Base-by-base conservation (phyloP, 192 early-diverging fungal genomes). In the Podila verticillata region DNA sequence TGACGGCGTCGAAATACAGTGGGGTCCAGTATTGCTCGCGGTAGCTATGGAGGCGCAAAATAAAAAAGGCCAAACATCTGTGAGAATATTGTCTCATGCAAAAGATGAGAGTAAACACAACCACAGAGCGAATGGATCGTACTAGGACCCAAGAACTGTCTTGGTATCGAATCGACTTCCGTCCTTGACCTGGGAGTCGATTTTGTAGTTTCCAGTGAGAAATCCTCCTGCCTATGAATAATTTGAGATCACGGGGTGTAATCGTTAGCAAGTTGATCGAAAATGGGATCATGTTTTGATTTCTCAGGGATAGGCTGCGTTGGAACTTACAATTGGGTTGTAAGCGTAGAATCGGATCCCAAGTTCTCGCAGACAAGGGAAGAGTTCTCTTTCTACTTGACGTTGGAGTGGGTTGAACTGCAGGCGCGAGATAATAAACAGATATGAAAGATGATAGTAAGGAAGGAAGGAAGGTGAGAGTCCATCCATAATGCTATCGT, bases 91-190 rank as follows among this genome's bases (percentile, higher is more conserved):
- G 22, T 54, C 51, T 15, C 39, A 26, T 3, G 2, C n/a, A 26
- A 35, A 28, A 19, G 26, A 28, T 31, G 32, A 35, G 13, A 44
- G 17, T 15, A 15, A 15, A 44, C 13, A 44, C 12, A 44, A 44
- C 17, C 13, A 15, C 17, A 15, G 19, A 20, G 29, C 20, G 15
- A 22, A 22, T 7, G 62, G 24, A 34, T 62, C 63, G 2, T 73
- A 73, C 71, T 73, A 73, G 7, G 63, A 57, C 26, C 71, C 71
- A n/a, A 73, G 63, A 28, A 73, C 48, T 1, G 71, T 73, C 30
- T 73, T 73, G 20, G 63, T 73, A 24, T 73, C 71, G 39, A 65
- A 73, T 15, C 71, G 71, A 29, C 35, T 65, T 36, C 63, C 63
- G 12, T 47, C 47, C 54, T 39, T 63, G 39, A 71, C 71, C 12